Evolutionary conservation across 345 rosid genomes (phyloP).

Genomic region (Rhizophora mangle): DNA sequence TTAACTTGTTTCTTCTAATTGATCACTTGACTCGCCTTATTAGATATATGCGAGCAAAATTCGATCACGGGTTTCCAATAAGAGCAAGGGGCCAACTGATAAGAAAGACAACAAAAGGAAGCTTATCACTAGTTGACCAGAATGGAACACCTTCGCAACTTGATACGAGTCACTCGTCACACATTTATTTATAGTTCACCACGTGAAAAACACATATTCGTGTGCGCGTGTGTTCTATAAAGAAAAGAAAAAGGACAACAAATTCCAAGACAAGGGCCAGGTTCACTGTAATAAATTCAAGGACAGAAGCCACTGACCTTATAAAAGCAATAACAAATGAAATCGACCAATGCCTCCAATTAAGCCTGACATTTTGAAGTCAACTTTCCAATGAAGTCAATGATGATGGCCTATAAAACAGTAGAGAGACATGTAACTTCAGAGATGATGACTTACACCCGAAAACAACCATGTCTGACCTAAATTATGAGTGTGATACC

Average conservation of each 20-base stretch:
- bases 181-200: too few relatives aligned
- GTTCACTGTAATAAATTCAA: too few relatives aligned
- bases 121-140: not conserved
- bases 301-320: conserved; percentile 9
- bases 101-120: not conserved
- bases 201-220: too few relatives aligned
- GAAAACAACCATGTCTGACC: conserved; percentile 9
- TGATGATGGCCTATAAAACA: conserved; percentile 17
- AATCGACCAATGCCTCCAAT: conserved; percentile 45
- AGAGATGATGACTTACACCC: not conserved
- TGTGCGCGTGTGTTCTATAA: not conserved
- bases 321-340: conserved; percentile 19
- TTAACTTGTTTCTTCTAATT: too few relatives aligned
- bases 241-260: not conserved
- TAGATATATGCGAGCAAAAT: too few relatives aligned
- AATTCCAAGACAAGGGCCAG: not conserved
- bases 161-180: not conserved
- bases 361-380: conserved; percentile 57
- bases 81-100: conserved; percentile 33
- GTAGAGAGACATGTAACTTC: not conserved
- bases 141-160: not conserved
- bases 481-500: conserved; percentile 26
- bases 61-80: conserved; percentile 8
- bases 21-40: too few relatives aligned
- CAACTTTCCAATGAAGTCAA: conserved; percentile 73